Evolutionary conservation across 2,329 filamentous ascomycete genomes (phyloP), one percentile per base, ranked within the genome.

Genomic region (Apiospora hydei): DNA sequence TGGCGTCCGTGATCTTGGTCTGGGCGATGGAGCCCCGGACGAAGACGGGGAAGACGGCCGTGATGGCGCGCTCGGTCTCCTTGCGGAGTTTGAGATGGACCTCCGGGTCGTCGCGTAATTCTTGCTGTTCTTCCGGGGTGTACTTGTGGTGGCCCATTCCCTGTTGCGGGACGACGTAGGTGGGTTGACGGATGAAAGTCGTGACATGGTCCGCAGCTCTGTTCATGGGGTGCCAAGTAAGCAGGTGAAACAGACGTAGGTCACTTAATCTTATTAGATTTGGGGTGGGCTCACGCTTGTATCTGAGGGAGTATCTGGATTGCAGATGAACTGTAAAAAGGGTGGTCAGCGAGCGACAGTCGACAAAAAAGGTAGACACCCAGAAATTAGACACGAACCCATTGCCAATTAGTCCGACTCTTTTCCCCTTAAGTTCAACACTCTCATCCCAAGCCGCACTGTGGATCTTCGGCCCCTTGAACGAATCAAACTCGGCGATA

Each of bases 381-480:
- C 14, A 5, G 4, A 6, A 18, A 5, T 0, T 11, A 16, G 34
- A 26, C 7, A 26, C 24, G 4, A 57, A 61, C 53, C 53, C 53
- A 21, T 61, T 61, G 7, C 53, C 53, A 10, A 61, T 61, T 1
- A 61, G 30, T 11, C 53, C 53, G 3, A 61, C 53, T 30, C 53
- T 38, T 10, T 61, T 61, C 30, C 53, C 53, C 18, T 38, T 61
- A 10, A 61, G 30, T 8, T 61, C 53, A 2, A 61, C 30, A 21
- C 30, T 38, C 16, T 61, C 30, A 4, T 61, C 53, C 88, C 88
- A 92, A 44, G 83, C 82, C 0, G 89, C 86, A 0, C 87, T 87
- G 76, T 91, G 89, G 51, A 90, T 83, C 6, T 90, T 78, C 6
- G 80, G 77, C 8, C 89, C 89, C 69, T 84, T 79, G 80, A 89